Evolutionary conservation across 768 basidiomycete genomes (phyloP).

Genomic region (Neoboletus magnificus): DNA sequence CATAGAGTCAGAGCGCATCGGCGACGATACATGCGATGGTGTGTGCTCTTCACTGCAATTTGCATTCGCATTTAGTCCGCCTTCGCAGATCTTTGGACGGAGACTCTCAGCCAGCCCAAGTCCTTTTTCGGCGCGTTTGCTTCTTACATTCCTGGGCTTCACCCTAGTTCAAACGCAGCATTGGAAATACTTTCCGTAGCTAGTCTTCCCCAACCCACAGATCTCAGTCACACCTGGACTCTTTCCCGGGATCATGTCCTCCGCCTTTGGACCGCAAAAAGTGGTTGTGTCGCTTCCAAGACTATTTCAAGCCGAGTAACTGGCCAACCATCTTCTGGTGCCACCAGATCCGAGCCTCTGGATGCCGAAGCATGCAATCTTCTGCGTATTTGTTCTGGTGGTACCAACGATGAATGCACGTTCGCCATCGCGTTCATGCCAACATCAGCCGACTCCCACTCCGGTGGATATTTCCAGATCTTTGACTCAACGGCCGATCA

Average conservation of each 20-base stretch:
- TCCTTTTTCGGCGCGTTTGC: conserved; percentile 68
- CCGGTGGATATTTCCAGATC: conserved; percentile 81
- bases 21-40: conserved; percentile 58
- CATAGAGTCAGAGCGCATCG: conserved; percentile 60
- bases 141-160: conserved; percentile 57
- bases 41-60: conserved; percentile 25
- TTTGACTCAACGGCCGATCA: conserved; percentile 55
- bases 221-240: conserved; percentile 74
- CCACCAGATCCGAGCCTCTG: conserved; percentile 46
- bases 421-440: conserved; percentile 73
- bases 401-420: conserved; percentile 47
- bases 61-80: conserved; percentile 7
- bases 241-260: conserved; percentile 85
- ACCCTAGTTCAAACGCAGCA: conserved; percentile 43
- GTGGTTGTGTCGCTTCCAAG: conserved; percentile 68
- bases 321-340: conserved; percentile 30
- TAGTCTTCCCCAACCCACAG: conserved; percentile 71
- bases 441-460: conserved; percentile 55
- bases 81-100: conserved; percentile 64
- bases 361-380: conserved; percentile 61
- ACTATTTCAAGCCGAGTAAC: conserved; percentile 41
- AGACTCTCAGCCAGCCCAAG: conserved; percentile 58
- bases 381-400: conserved; percentile 56
- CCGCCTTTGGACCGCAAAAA: conserved; percentile 78
- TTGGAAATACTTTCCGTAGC: conserved; percentile 70